Conservation (phyloP, 2,329 filamentous ascomycete genomes). For the Tolypocladium endophyticum region DNA sequence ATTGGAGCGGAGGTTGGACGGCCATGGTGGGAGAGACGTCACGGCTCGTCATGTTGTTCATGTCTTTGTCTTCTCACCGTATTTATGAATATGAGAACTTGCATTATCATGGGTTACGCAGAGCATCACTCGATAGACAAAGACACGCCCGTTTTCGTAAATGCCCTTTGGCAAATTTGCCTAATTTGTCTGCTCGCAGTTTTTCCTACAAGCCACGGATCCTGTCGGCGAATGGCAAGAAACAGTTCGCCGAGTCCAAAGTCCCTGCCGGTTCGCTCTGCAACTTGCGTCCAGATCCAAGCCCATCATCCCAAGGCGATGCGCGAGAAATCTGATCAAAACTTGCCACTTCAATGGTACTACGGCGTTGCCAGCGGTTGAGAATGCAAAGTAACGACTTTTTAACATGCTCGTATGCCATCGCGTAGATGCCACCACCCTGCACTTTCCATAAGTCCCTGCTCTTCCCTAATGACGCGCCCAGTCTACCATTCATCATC, state of each 20-base stretch:
- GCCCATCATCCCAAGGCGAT: neutral
- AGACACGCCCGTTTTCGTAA: slow-evolving; percentile 10
- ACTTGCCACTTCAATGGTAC: neutral
- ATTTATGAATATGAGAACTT: slow-evolving; percentile 14
- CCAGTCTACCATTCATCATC: slow-evolving; percentile 56
- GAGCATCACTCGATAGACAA: slow-evolving; percentile 13
- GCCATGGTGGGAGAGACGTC: slow-evolving; percentile 54
- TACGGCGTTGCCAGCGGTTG: neutral
- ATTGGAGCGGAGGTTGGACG: slow-evolving; percentile 23
- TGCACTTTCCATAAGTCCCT: neutral
- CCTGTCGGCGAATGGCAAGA: neutral
- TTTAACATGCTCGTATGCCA: neutral
- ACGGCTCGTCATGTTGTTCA: slow-evolving; percentile 25
- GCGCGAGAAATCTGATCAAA: neutral
- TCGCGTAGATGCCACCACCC: neutral
- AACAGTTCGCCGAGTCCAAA: neutral
- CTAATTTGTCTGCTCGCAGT: neutral
- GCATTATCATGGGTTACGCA: slow-evolving; percentile 10
- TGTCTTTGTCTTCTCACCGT: slow-evolving; percentile 10
- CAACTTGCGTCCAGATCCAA: neutral
- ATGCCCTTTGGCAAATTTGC: slow-evolving; percentile 4
- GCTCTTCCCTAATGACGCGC: neutral
- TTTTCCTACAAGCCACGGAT: neutral
- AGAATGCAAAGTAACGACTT: neutral
- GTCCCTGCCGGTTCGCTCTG: neutral